Evolutionary conservation across 2,329 filamentous ascomycete species (phyloP).

Genomic region (Salinomyces thailandicus): DNA sequence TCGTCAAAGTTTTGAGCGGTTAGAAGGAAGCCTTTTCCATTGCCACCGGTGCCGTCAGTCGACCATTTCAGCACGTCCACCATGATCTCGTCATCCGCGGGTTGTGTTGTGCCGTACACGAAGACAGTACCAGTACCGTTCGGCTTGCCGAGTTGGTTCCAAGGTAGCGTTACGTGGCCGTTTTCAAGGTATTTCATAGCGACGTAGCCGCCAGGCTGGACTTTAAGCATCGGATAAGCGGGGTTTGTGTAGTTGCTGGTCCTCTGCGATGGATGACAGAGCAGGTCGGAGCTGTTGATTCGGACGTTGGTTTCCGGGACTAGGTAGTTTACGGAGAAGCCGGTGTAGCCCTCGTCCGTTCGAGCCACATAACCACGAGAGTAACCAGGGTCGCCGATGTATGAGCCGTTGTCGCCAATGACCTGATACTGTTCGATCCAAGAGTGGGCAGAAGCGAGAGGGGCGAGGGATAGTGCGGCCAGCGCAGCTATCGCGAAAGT

Average conservation of each 20-base stretch:
- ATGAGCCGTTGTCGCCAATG: constrained; percentile 63
- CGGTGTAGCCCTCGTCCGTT: constrained; percentile 44
- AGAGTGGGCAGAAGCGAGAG: constrained; percentile 48
- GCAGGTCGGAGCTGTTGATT: constrained; percentile 42
- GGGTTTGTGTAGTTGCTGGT: constrained; percentile 44
- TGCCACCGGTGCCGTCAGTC: constrained; percentile 65
- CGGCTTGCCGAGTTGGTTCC: constrained; percentile 33
- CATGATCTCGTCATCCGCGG: constrained; percentile 46
- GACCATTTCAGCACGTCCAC: constrained; percentile 70
- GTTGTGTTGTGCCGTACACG: constrained; percentile 40
- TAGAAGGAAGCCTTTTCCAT: constrained; percentile 65
- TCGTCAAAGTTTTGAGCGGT: constrained; percentile 78
- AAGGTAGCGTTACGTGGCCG: constrained; percentile 37
- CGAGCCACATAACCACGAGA: constrained; percentile 60
- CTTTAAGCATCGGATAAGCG: constrained; percentile 52
- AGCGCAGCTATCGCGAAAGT: constrained; percentile 6
- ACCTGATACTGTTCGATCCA: constrained; percentile 72
- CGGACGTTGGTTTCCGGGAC: constrained; percentile 46
- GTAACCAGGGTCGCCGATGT: constrained; percentile 61
- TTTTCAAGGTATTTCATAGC: constrained; percentile 43
- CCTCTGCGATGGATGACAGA: constrained; percentile 57
- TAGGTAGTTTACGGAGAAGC: constrained; percentile 46
- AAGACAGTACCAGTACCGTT: constrained; percentile 36
- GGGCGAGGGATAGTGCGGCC: constrained; percentile 17
- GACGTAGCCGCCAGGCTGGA: constrained; percentile 37